Percentiles rank a stretch among this genome's conserved stretches.
Evolutionary conservation across 139 green algal species (phyloP).

Genomic region (Chlorella sp.): DNA sequence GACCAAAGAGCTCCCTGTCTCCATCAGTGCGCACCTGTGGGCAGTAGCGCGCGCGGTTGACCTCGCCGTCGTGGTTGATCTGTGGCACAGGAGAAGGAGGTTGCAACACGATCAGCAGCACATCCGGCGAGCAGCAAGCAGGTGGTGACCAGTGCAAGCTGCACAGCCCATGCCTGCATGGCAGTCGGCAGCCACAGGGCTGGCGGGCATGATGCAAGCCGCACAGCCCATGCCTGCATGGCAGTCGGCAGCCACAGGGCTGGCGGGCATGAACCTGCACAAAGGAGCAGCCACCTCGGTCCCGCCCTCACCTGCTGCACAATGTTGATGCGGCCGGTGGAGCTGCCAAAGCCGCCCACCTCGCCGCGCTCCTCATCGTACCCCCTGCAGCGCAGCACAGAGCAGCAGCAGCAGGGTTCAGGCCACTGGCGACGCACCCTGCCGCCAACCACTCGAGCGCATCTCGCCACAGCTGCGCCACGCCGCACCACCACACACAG

Average conservation of each 20-base stretch:
- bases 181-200: too few species aligned
- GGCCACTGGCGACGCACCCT: not conserved
- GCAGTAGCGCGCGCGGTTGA: conserved; percentile 89
- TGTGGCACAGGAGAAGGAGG: conserved; percentile 18
- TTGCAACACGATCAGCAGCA: too few species aligned
- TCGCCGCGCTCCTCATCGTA: conserved; percentile 94
- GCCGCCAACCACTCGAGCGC: too few species aligned
- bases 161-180: too few species aligned
- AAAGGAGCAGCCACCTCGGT: too few species aligned
- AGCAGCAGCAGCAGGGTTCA: not conserved
- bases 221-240: too few species aligned
- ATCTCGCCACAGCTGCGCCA: not conserved
- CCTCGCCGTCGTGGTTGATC: conserved; percentile 99
- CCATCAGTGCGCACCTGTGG: conserved; percentile 17
- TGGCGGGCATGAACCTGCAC: too few species aligned
- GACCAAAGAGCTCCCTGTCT: too few species aligned
- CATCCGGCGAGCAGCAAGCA: too few species aligned
- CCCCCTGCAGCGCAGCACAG: conserved; percentile 33
- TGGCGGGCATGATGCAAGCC: too few species aligned
- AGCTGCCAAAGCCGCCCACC: conserved; percentile 90
- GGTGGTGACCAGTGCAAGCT: too few species aligned
- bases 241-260: too few species aligned
- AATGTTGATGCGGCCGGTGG: conserved; percentile 75
- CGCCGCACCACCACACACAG: not conserved
- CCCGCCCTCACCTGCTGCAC: conserved; percentile 78